Conservation (phyloP, 805 yeast species). For the Komagataella populi region DNA sequence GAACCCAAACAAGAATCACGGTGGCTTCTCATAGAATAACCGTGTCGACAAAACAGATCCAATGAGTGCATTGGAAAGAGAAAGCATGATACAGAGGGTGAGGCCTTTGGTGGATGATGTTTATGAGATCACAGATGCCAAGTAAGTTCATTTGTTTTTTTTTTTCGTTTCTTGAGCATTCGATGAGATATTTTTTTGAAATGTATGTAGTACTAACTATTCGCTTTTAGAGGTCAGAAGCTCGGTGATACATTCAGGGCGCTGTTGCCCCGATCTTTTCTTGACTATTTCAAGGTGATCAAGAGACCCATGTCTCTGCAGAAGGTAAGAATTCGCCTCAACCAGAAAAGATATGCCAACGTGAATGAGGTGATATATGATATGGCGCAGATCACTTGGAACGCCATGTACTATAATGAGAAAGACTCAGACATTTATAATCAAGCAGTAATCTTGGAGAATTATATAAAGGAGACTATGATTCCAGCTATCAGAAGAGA, state of each 20-base stretch:
- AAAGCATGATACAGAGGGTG: constrained; percentile 2
- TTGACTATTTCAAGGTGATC: constrained; percentile 73
- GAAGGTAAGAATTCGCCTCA: constrained; percentile 49
- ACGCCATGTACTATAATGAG: constrained; percentile 75
- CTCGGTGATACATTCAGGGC: constrained; percentile 38
- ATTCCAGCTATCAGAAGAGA: constrained; percentile 36
- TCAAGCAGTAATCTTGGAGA: constrained; percentile 51
- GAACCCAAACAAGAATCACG: neutral
- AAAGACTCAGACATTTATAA: constrained; percentile 52
- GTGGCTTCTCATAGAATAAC: neutral
- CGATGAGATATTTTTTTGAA: neutral
- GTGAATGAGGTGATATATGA: constrained; percentile 66
- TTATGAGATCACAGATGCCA: constrained; percentile 12
- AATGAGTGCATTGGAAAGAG: neutral
- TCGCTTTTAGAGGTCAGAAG: neutral
- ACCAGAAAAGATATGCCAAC: constrained; percentile 35
- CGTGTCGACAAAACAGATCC: neutral
- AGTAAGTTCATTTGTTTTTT: constrained; percentile 1
- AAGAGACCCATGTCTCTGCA: constrained; percentile 72
- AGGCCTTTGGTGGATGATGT: constrained; percentile 4
- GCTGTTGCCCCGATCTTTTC: constrained; percentile 59
- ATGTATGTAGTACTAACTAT: neutral
- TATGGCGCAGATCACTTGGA: constrained; percentile 78
- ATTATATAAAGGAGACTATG: constrained; percentile 28
- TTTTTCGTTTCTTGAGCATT: neutral